Base-by-base conservation (phyloP, 352 stramenopile species). In the Phytopythium montanum region DNA sequence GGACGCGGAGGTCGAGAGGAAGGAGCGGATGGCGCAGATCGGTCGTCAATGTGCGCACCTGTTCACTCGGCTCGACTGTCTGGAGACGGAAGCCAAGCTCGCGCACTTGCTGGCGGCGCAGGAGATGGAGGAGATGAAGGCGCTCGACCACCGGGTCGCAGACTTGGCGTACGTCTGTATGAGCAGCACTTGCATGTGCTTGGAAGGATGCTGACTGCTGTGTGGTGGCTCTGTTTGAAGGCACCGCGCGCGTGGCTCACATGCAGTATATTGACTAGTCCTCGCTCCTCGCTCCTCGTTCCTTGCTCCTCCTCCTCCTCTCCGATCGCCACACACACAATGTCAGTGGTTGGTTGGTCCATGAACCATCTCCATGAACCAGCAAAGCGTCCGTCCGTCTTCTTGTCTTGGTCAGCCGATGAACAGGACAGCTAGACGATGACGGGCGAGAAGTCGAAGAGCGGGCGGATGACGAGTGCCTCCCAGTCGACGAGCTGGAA, bases 401-500 rank as follows among this genome's bases (percentile, higher is more conserved):
- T n/a, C 21, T 49, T 23, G 42, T 29, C n/a, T 18, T 21, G 21
- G 10, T 29, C 42, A 10, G 21, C 19, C 42, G 21, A 28, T 12
- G 42, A n/a, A 29, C 42, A 2, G 12, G 25, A 21, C 25, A 50
- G 23, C 53, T 79, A 85, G 5, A 29, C 54, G 54, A 44, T 38
- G 18, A 38, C 33, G 3, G 33, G 33, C 1, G 70, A 62, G 46
- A 94, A 94, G 60, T 90, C 66, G 58, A 94, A 94, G 63, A 94
- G 85, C 23, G 81, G 84, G 23, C 68, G 81, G 49, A 92, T 85
- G 34, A 92, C 80, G 44, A 94, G 74, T 58, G 84, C 90, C 61
- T 94, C 84, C 84, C 84, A 94, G 64, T 92, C 80, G 49, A 91
- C 81, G 38, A 94, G 81, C 42, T 90, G 79, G 59, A 92, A 94